Conservation (phyloP, 139 green algal species). For the Medakamo hakoo region DNA sequence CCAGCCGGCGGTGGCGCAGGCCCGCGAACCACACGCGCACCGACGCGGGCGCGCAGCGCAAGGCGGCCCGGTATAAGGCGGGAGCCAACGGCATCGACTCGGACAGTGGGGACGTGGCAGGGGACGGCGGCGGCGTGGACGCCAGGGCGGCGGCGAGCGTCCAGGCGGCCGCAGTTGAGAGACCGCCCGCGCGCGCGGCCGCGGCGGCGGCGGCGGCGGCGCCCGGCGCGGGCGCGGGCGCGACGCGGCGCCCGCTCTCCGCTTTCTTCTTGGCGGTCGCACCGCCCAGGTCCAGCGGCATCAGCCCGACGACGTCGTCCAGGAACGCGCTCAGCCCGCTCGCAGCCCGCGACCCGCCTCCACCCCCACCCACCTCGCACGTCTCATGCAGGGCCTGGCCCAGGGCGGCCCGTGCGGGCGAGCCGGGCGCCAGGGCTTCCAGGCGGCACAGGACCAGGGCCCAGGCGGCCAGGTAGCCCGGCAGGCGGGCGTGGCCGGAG, state of each 20-base stretch:
- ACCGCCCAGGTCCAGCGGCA: not conserved
- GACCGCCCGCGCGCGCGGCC: too few relatives aligned
- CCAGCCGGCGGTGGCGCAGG: constrained; percentile 39
- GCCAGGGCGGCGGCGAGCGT: not conserved
- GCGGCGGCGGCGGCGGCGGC: too few relatives aligned
- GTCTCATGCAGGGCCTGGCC: not conserved
- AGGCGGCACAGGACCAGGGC: not conserved
- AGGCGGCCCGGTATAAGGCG: not conserved
- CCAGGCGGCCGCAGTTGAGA: not conserved
- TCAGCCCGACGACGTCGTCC: not conserved
- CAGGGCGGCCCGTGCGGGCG: not conserved
- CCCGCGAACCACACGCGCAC: constrained; percentile 66
- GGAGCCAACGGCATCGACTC: too few relatives aligned
- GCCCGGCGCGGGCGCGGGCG: too few relatives aligned
- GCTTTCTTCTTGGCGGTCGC: not conserved
- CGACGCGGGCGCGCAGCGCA: constrained; percentile 55
- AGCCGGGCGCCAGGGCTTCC: not conserved
- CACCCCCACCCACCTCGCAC: not conserved
- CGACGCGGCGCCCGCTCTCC: not conserved
- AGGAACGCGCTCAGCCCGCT: not conserved
- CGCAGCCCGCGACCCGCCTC: too few relatives aligned
- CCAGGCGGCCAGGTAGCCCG: not conserved
- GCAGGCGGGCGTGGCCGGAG: too few relatives aligned
- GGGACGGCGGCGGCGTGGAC: too few relatives aligned
- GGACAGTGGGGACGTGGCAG: not conserved